Evolutionary conservation across 257 asterid genomes (phyloP).

Genomic region (Rehmannia glutinosa): DNA sequence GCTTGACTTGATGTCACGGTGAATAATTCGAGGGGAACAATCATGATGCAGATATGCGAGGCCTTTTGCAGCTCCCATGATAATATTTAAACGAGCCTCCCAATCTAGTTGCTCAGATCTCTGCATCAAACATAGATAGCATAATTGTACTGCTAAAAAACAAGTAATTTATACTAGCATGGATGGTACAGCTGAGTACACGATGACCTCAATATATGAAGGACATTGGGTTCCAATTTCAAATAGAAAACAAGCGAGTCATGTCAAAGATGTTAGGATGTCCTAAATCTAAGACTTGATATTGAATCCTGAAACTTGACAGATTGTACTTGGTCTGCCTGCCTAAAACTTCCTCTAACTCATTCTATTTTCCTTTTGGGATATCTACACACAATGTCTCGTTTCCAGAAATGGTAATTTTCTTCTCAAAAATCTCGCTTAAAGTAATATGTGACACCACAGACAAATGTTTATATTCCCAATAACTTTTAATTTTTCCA

Average conservation of each 20-base stretch:
- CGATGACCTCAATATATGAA: too few species aligned
- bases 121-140: slow-evolving; percentile 29
- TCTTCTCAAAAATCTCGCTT: background rate
- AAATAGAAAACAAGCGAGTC: too few species aligned
- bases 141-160: slow-evolving; percentile 9
- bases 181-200: too few species aligned
- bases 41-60: slow-evolving; percentile 81
- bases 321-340: too few species aligned
- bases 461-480: background rate
- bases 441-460: background rate
- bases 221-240: too few species aligned
- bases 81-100: slow-evolving; percentile 67
- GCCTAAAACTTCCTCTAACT: background rate
- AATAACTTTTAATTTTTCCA: background rate
- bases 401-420: background rate
- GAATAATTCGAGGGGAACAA: slow-evolving; percentile 76
- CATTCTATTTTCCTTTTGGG: background rate
- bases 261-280: too few species aligned
- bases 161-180: background rate
- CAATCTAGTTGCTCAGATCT: slow-evolving; percentile 70
- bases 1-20: slow-evolving; percentile 83
- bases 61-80: slow-evolving; percentile 78
- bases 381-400: background rate
- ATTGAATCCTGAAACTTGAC: too few species aligned
- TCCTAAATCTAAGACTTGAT: too few species aligned